phyloP scores from a whole-genome alignment of 1,284 basidiomycete species.

The Ceratobasidium sp. region DNA sequence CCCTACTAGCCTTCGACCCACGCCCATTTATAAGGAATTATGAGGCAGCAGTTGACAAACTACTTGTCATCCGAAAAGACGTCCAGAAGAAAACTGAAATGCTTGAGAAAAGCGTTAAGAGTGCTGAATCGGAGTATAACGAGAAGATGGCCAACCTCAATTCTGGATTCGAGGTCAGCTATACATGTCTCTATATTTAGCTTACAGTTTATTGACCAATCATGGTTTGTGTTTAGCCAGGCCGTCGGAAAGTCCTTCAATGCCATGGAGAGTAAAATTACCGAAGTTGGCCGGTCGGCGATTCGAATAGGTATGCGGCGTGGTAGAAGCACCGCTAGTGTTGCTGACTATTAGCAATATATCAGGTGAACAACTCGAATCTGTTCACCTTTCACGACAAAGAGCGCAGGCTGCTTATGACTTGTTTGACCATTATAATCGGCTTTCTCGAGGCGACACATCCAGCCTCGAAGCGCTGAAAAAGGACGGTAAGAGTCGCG shows the following conservation, averaged over 20 bases:
- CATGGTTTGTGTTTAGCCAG: slow-evolving; percentile 52
- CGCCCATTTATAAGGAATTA: slow-evolving; percentile 92
- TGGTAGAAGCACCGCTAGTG: neutral
- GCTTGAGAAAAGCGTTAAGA: slow-evolving; percentile 89
- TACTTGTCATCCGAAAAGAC: slow-evolving; percentile 85
- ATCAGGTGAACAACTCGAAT: slow-evolving; percentile 93
- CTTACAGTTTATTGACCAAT: slow-evolving; percentile 29
- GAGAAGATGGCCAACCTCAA: slow-evolving; percentile 92
- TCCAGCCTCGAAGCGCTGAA: slow-evolving; percentile 77
- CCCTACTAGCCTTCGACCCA: slow-evolving; percentile 82
- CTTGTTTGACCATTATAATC: slow-evolving; percentile 94
- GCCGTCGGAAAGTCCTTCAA: slow-evolving; percentile 82
- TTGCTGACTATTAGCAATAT: slow-evolving; percentile 33
- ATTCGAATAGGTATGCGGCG: slow-evolving; percentile 81
- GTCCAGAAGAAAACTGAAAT: slow-evolving; percentile 88
- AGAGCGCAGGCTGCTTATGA: slow-evolving; percentile 94
- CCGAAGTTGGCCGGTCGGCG: slow-evolving; percentile 92
- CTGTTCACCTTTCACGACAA: slow-evolving; percentile 89
- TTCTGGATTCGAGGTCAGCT: slow-evolving; percentile 84
- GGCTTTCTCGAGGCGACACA: slow-evolving; percentile 87
- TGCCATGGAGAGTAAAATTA: slow-evolving; percentile 87
- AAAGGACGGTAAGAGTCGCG: slow-evolving; percentile 74
- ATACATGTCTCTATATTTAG: slow-evolving; percentile 17
- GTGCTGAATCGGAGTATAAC: slow-evolving; percentile 92
- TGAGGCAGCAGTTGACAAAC: slow-evolving; percentile 85